A percentile compares a stretch with the other conserved stretches of the same genome.
Conservation (phyloP, 2,329 filamentous ascomycete genomes). For the Cercospora sojina region DNA sequence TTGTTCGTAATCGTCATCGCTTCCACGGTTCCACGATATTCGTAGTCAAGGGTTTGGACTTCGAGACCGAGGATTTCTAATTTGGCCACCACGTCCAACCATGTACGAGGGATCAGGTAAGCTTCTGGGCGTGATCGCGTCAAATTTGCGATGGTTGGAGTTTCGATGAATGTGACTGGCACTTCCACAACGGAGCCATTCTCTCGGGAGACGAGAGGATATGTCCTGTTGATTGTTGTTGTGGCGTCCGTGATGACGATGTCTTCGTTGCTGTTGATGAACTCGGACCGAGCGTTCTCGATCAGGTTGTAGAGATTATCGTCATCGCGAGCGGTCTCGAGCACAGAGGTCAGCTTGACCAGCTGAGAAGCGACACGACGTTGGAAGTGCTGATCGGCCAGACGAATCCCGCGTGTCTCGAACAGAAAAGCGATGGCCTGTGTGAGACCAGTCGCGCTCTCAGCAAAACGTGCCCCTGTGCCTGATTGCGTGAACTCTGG, state of each 20-base stretch:
- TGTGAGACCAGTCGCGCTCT: conserved; percentile 40
- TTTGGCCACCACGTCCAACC: conserved; percentile 39
- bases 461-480: conserved; percentile 17
- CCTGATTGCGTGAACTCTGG: conserved; percentile 20
- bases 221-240: conserved; percentile 28
- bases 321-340: conserved; percentile 39
- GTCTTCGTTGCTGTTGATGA: conserved; percentile 33
- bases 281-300: conserved; percentile 33
- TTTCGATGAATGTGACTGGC: conserved; percentile 38
- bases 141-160: conserved; percentile 38
- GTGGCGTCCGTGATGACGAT: conserved; percentile 40
- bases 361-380: conserved; percentile 37
- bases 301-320: conserved; percentile 35
- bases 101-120: conserved; percentile 42
- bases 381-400: conserved; percentile 39
- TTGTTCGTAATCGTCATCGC: conserved; percentile 39
- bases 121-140: conserved; percentile 38
- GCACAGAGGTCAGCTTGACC: conserved; percentile 39
- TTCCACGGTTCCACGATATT: conserved; percentile 37
- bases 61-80: conserved; percentile 39
- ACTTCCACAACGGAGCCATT: conserved; percentile 38
- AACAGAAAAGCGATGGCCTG: conserved; percentile 40
- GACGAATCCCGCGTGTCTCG: conserved; percentile 40
- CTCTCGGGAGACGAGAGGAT: conserved; percentile 37
- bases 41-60: conserved; percentile 34